Conservation (phyloP, 768 basidiomycete genomes). For the Daedalea quercina region DNA sequence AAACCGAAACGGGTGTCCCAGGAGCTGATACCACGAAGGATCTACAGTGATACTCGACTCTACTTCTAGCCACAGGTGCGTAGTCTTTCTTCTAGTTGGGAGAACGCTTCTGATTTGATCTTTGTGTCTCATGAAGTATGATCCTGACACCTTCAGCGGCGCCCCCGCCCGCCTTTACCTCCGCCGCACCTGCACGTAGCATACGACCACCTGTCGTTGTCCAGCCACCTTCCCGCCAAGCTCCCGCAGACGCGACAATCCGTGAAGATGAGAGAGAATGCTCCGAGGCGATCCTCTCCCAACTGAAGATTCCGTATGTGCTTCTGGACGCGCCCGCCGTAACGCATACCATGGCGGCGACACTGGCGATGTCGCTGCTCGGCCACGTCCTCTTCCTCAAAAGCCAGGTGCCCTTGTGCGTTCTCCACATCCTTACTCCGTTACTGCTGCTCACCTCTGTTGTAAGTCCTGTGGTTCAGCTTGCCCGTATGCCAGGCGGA, state of each 20-base stretch:
- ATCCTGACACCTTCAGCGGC: slow-evolving; percentile 1
- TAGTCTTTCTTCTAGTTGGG: no score
- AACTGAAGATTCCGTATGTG: slow-evolving; percentile 31
- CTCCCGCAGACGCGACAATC: background rate
- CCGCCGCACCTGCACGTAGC: background rate
- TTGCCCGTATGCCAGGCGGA: slow-evolving; percentile 44
- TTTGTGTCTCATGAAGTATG: no score
- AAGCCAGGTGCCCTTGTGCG: slow-evolving; percentile 74
- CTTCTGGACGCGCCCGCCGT: slow-evolving; percentile 45
- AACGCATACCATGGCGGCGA: slow-evolving; percentile 53
- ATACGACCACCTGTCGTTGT: background rate
- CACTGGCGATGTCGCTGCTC: slow-evolving; percentile 54
- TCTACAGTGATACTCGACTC: no score
- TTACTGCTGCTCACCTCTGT: background rate
- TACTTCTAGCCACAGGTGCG: no score
- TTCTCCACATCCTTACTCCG: slow-evolving; percentile 7
- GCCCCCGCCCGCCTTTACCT: slow-evolving; percentile 2
- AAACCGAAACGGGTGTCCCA: no score
- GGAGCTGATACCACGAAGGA: no score
- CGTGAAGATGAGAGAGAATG: background rate
- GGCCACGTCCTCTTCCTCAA: slow-evolving; percentile 74
- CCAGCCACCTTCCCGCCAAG: background rate
- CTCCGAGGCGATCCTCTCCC: background rate
- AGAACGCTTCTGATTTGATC: no score
- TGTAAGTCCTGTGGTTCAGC: slow-evolving; percentile 59